Evolutionary conservation across 306 rosid genomes (phyloP).

Genomic region (Parietaria judaica): DNA sequence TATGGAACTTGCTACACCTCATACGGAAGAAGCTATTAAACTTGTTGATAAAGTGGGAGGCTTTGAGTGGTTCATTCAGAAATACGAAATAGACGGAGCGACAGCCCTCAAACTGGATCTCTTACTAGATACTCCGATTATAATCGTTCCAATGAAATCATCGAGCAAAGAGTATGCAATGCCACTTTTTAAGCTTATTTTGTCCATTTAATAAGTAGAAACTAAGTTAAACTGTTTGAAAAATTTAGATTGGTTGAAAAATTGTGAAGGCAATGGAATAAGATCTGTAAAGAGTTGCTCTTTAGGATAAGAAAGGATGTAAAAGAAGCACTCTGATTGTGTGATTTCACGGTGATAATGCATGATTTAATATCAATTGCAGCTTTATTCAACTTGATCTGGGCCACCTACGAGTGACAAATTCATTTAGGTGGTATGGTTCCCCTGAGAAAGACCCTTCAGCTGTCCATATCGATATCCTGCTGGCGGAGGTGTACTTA

Average conservation of each 20-base stretch:
- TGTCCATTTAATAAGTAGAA: neutral
- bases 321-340: neutral
- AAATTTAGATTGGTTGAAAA: too few relatives aligned
- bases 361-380: conserved; percentile 15
- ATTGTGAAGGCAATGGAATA: too few relatives aligned
- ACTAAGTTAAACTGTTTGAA: neutral
- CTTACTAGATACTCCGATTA: conserved; percentile 92
- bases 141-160: conserved; percentile 78
- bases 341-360: neutral
- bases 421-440: conserved; percentile 93
- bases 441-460: conserved; percentile 74
- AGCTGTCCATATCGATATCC: conserved; percentile 82
- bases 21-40: conserved; percentile 78
- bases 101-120: conserved; percentile 82
- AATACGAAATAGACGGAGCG: conserved; percentile 95
- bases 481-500: conserved; percentile 89
- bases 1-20: conserved; percentile 92
- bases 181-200: conserved; percentile 8
- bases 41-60: conserved; percentile 98
- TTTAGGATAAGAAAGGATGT: neutral
- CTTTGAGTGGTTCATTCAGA: conserved; percentile 93
- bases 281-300: too few relatives aligned
- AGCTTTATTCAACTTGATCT: conserved; percentile 98
- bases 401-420: conserved; percentile 69
- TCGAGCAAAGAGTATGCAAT: conserved; percentile 78